Evolutionary conservation across 352 stramenopile genomes (phyloP), one percentile per base, ranked within the genome.

Genomic region (Globisporangium middletonii): DNA sequence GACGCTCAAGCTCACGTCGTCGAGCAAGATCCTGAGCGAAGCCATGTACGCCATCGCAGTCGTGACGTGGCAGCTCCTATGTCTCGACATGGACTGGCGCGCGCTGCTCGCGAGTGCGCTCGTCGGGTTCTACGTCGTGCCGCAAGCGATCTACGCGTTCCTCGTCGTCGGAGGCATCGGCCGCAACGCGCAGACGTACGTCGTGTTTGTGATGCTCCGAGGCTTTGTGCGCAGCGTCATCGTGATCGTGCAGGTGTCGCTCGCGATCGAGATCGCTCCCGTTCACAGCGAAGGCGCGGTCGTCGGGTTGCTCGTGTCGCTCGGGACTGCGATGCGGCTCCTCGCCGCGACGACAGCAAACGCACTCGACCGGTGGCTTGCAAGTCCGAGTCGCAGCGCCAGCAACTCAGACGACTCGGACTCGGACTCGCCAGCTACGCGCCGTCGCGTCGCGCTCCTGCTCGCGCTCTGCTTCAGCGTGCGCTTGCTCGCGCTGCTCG

Each of bases 221-320:
- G 67, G 71, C 9, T 77, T 82, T 35, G 26, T 82, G n/a, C 65
- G 76, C 2, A 69, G 54, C 11, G 44, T 68, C 3, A 63, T 85
- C 8, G 49, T 84, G 12, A 62, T 78, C 1, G 5, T 86, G 19
- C 63, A 82, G 43, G 57, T 72, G 11, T 60, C 63, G 13, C 57
- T 83, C 30, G 64, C 64, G 1, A 67, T 79, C 1, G 79, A 89
- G 62, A 84, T 87, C 41, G 72, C 76, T 9, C 75, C 73, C 9
- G 62, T 69, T 1, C 72, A 71, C 28, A 75, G 67, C 19, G 79
- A 89, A 71, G 79, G 79, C 8, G 72, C 76, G 4, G 75, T 79
- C 7, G 46, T 85, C 0, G 79, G 79, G 7, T 51, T 82, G 9
- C 55, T 89, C 53, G 68, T 79, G 33, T 86, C 79, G 0, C 73